Base-by-base conservation (phyloP, 2,329 filamentous ascomycete genomes). In the Colletotrichum truncatum region DNA sequence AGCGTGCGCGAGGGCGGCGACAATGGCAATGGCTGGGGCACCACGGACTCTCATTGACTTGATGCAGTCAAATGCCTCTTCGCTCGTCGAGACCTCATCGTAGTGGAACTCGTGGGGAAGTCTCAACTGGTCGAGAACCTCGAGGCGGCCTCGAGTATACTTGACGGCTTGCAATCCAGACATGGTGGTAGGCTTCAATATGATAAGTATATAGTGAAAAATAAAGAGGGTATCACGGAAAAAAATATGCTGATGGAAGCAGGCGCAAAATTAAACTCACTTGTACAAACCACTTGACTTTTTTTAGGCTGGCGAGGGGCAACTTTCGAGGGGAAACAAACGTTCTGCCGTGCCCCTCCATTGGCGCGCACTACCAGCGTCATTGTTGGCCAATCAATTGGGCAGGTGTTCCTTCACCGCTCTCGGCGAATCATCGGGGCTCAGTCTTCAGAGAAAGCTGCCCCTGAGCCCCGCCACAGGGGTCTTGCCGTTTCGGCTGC, bases 11-110 rank as follows among this genome's bases (percentile, higher is more conserved):
- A 99, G 86, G 18, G 92, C 93, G 21, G 96, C 96, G n/a, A 99
- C 96, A 69, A 99, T 98, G 45, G 96, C 96, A 76, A 99, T 99
- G 46, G 96, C 96, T 1, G 96, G 96, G 5, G 96, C 96, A 32
- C 79, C 93, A 72, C 93, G 89, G 6, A 91, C 89, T 51, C 89
- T 81, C 93, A 96, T 96, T 14, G 91, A 86, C 71, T 89, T 89
- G 80, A 96, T 96, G 72, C 91, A 92, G 75, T 93, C 90, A 80
- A 93, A 96, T 36, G 91, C 93, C 78, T 93, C 91, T 71, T 90
- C 86, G 68, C 89, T 87, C 10, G 87, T 91, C 28, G 85, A 85
- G 56, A 95, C 87, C 68, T 86, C 77, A 72, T 95, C 91, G 76
- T 94, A 96, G 76, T 92, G 87, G 73, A 93, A 90, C 71, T 92